Evolutionary conservation across 805 yeast genomes (phyloP).

Genomic region (Candida methanosorbosa): DNA sequence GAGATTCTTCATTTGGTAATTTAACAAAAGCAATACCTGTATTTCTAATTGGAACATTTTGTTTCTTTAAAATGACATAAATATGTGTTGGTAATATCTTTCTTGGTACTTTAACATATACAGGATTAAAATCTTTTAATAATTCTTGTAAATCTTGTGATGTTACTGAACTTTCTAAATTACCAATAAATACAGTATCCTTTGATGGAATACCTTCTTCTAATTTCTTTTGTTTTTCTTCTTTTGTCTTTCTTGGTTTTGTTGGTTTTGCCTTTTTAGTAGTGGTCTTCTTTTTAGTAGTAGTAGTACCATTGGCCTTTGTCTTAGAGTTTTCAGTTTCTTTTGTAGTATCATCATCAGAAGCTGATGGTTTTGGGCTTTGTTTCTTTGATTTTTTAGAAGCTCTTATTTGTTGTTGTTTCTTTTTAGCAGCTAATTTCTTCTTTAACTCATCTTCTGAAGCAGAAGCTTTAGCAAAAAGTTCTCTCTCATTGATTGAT

Average conservation of each 20-base stretch:
- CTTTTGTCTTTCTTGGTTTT: slow-evolving; percentile 12
- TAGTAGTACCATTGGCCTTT: neutral
- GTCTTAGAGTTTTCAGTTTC: slow-evolving; percentile 3
- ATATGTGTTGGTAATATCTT: slow-evolving; percentile 36
- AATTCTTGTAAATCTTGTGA: slow-evolving; percentile 35
- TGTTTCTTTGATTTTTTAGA: slow-evolving; percentile 13
- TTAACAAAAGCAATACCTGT: slow-evolving; percentile 62
- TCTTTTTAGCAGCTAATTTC: neutral
- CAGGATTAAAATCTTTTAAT: slow-evolving; percentile 41
- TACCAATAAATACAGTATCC: slow-evolving; percentile 54
- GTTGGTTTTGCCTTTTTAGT: slow-evolving; percentile 3
- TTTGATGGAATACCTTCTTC: slow-evolving; percentile 46
- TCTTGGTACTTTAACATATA: slow-evolving; percentile 52
- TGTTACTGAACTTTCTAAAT: slow-evolving; percentile 44
- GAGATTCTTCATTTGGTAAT: slow-evolving; percentile 37
- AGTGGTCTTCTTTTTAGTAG: neutral
- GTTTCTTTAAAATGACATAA: slow-evolving; percentile 33
- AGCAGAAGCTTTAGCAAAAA: slow-evolving; percentile 45
- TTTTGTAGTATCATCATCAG: slow-evolving; percentile 2
- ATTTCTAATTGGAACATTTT: slow-evolving; percentile 39
- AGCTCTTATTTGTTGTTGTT: slow-evolving; percentile 24
- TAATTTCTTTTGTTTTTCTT: slow-evolving; percentile 22
- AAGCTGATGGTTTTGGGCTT: slow-evolving; percentile 8
- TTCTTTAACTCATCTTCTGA: slow-evolving; percentile 22
- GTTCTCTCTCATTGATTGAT: too few species aligned